Evolutionary conservation across 805 yeast genomes (phyloP).

Genomic region (Blastobotrys mokoenaii): DNA sequence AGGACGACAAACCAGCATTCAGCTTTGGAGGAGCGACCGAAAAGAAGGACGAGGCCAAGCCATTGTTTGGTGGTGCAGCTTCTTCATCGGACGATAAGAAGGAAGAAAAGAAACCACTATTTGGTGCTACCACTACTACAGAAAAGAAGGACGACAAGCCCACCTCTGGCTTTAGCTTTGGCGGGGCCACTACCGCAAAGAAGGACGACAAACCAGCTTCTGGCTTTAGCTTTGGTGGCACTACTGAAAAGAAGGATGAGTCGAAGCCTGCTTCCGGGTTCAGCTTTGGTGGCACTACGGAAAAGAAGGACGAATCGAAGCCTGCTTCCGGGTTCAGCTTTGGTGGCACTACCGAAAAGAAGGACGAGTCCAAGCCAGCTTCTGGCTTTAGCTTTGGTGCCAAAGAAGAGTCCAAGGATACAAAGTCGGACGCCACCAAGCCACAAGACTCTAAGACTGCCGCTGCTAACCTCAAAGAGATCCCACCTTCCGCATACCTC

Average conservation of each 20-base stretch:
- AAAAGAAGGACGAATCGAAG: slow-evolving; percentile 4
- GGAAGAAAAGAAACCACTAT: slow-evolving; percentile 7
- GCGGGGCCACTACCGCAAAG: slow-evolving; percentile 2
- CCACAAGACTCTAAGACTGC: slow-evolving; percentile 13
- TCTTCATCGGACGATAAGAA: neutral
- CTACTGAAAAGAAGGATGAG: slow-evolving; percentile 7
- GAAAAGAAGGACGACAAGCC: too few species aligned
- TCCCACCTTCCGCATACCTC: slow-evolving; percentile 44
- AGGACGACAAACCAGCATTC: slow-evolving; percentile 3
- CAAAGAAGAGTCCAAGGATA: slow-evolving; percentile 1
- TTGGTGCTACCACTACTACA: too few species aligned
- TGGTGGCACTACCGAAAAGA: slow-evolving; percentile 5
- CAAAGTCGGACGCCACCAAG: neutral
- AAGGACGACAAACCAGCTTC: too few species aligned
- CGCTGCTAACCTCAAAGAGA: slow-evolving; percentile 40
- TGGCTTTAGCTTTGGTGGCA: slow-evolving; percentile 3
- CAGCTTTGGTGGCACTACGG: slow-evolving; percentile 2
- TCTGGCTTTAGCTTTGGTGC: slow-evolving; percentile 2
- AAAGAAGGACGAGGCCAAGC: slow-evolving; percentile 16
- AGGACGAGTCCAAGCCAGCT: slow-evolving; percentile 5
- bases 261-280: slow-evolving; percentile 3
- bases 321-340: slow-evolving; percentile 3
- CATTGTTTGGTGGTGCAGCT: slow-evolving; percentile 18
- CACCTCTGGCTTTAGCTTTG: slow-evolving; percentile 1
- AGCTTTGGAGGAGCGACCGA: slow-evolving; percentile 8